Base-by-base conservation (phyloP, 441 rosid species). In the Oxalis stricta region DNA sequence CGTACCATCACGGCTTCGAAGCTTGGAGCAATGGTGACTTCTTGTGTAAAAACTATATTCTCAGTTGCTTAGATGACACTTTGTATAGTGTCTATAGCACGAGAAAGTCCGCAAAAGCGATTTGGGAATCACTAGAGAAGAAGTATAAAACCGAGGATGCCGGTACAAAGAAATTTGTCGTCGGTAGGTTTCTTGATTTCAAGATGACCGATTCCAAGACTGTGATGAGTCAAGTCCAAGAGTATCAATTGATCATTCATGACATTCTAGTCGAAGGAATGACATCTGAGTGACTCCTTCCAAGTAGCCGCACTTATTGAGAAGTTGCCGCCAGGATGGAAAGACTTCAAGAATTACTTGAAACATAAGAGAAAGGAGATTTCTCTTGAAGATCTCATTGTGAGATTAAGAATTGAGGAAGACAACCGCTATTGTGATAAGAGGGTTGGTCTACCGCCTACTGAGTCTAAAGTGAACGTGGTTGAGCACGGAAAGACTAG, bases 311-410 rank as follows among this genome's bases (percentile, higher is more conserved):
- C 21, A 0, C 24, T 53, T 2, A 53, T 53, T 29, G 19, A 44
- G 19, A 53, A 45, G 11, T 4, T 53, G 4, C 24, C 49, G 5
- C 16, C 10, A 0, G 13, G 11, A 0, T 44, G 38, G 38, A 53
- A 53, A 7, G 31, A 53, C 3, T 45, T 53, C 33, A 53, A 53
- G 36, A 44, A 34, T 17, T 53, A 34, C 28, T 18, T 44, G 1
- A 53, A 53, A 45, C 44, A 45, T 15, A 44, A 44, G 45, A 21
- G 20, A 0, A 18, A 35, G 20, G 45, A 45, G 9, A 53, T 35
- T 30, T 17, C 18, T 2, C 19, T 53, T 8, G 36, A 44, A 12
- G 44, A 53, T 1, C 16, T 53, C 1, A 37, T 44, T 18, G 37
- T 53, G 0, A 12, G 44, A 10, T 30, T 44, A 7, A 2, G 10